Conservation (phyloP, 169 alveolate species). For the Amoebophrya sp. region DNA sequence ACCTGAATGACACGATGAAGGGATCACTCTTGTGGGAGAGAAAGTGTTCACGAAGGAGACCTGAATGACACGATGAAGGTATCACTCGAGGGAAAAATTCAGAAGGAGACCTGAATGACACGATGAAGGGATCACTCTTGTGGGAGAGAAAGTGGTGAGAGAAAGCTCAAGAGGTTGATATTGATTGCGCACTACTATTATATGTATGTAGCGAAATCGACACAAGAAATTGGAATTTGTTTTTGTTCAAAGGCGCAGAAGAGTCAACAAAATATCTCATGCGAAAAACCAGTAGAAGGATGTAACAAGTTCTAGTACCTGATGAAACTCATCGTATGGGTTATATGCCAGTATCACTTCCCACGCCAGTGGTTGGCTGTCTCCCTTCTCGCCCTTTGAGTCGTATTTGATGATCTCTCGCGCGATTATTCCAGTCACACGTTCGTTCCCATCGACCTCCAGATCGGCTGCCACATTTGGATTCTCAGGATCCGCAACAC, state of each 20-base stretch:
- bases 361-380: not conserved
- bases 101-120: slow-evolving; percentile 94
- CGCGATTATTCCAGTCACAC: slow-evolving; percentile 39
- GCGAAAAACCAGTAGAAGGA: too few species aligned
- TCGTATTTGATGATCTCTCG: slow-evolving; percentile 35
- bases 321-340: not conserved
- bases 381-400: not conserved
- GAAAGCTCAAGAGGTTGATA: too few species aligned
- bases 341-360: not conserved
- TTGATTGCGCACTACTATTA: too few species aligned
- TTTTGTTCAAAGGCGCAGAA: too few species aligned
- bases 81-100: slow-evolving; percentile 94
- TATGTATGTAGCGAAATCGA: too few species aligned
- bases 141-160: slow-evolving; percentile 86
- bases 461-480: not conserved
- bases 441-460: slow-evolving; percentile 30
- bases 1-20: slow-evolving; percentile 93
- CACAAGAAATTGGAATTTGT: too few species aligned
- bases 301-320: too few species aligned
- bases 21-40: slow-evolving; percentile 94
- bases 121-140: slow-evolving; percentile 96
- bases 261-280: too few species aligned
- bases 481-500: not conserved
- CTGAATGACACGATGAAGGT: slow-evolving; percentile 92
- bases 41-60: slow-evolving; percentile 96